Evolutionary conservation across 768 basidiomycete genomes (phyloP), one percentile per base, ranked within the genome.

Genomic region (Leccinum subtestaceum): DNA sequence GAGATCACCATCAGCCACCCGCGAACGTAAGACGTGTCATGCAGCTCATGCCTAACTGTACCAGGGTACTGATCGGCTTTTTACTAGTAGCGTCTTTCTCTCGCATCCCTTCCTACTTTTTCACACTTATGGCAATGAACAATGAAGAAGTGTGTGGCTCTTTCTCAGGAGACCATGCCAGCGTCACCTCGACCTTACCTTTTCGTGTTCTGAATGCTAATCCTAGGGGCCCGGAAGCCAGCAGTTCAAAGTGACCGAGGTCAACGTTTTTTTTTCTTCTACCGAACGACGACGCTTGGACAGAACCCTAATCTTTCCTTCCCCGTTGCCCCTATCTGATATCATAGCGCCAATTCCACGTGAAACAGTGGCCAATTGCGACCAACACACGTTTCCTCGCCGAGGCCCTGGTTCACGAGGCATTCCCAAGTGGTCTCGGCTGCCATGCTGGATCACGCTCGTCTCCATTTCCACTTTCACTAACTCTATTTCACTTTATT

Each of bases 331-430:
- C 40, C 29, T 49, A 13, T 31, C 29, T 31, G 29, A 31, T 31
- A 31, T 23, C 40, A 43, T 43, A 43, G n/a, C 9, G n/a, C n/a
- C 40, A 43, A 10, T 43, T 43, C 40, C 40, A 43, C n/a, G 40
- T 43, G 40, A 43, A n/a, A 43, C n/a, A 19, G n/a, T n/a, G 36
- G 23, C 7, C 15, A 43, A 43, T n/a, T 43, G 40, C 40, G 40
- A 43, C 40, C 40, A 43, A 43, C 32, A 53, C 63, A 64, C 57
- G 53, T 52, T 52, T 52, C 32, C 53, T 49, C 58, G n/a, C 34
- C 34, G 2, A 13, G 58, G 13, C 63, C 29, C 2, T 32, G 55
- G 54, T 53, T 64, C 59, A 38, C 55, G 63, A 55, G 52, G 40
- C 53, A 27, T 43, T 43, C 9, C 40, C 40, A 43, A 43, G 40